Base-by-base conservation (phyloP, 2,329 filamentous ascomycete genomes). In the Ceratocystis smalleyi region DNA sequence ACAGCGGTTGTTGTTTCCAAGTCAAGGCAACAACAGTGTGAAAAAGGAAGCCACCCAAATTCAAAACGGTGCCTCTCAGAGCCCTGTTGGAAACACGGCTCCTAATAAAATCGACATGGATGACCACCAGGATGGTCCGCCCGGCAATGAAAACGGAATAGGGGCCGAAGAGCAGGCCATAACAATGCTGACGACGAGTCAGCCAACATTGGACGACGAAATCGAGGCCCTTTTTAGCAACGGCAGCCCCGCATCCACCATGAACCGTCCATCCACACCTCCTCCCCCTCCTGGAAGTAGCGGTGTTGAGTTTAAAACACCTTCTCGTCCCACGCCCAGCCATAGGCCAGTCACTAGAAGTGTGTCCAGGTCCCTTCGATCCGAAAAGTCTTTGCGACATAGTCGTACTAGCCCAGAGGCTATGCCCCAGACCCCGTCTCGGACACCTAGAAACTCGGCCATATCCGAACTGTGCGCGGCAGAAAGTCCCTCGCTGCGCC, bases 1-100 rank as follows among this genome's bases (percentile, higher is more conserved):
- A 0, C 80, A 87, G 67, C 80, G 89, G 65, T 74, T 91, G 1
- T 77, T 94, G 0, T 94, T 94, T 70, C 87, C 89, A 0, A 91
- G 19, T 27, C 57, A 54, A 15, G 35, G 22, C 27, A 57, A 32
- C 54, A 57, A 4, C 27, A 30, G 35, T 35, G 32, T 7, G 15
- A 10, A 35, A 1, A 35, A 35, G 19, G 47, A 15, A 51, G 22
- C 5, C 4, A 10, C 47, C 27, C 27, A 57, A 35, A 19, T 7
- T n/a, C 12, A 7, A 1, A 24, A 27, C 4, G 32, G 19, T 2
- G n/a, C 27, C 10, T 17, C 15, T 35, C 27, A 17, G 3, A 8
- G 32, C 15, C 8, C 27, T 8, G 19, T 57, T 27, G 22, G 10
- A 57, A 35, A 15, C 30, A n/a, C 15, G 0, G 4, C 15, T 2